phyloP scores from a whole-genome alignment of 495 filamentous ascomycete genomes.

The Lophiotrema nucula region DNA sequence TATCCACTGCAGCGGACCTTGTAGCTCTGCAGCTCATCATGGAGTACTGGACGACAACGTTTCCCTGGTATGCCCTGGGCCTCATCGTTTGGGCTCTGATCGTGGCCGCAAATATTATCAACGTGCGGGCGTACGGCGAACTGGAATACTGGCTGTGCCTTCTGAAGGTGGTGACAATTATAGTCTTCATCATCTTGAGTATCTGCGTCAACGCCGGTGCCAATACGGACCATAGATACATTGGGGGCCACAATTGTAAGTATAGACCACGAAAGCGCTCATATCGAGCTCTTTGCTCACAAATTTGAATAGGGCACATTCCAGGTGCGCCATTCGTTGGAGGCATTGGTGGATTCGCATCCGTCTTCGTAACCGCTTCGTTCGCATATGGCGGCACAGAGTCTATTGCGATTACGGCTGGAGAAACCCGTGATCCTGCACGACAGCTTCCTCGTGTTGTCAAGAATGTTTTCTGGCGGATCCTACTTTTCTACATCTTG shows the following conservation, averaged over 20 bases:
- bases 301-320: too few relatives aligned
- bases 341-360: conserved; percentile 35
- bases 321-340: conserved; percentile 9
- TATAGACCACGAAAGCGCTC: too few relatives aligned
- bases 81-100: conserved; percentile 8
- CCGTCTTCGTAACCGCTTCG: conserved; percentile 36
- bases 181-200: conserved; percentile 50
- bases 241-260: too few relatives aligned
- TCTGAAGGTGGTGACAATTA: conserved; percentile 70
- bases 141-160: conserved; percentile 69
- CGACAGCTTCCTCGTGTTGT: conserved; percentile 72
- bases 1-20: conserved; percentile 68
- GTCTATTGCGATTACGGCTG: conserved; percentile 68
- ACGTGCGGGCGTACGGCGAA: conserved; percentile 55
- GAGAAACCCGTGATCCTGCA: conserved; percentile 72
- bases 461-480: conserved; percentile 77
- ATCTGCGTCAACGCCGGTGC: conserved; percentile 66
- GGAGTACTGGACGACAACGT: conserved; percentile 50
- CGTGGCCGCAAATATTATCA: conserved; percentile 4
- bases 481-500: conserved; percentile 74
- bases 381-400: conserved; percentile 57
- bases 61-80: conserved; percentile 3
- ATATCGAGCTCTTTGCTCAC: too few relatives aligned
- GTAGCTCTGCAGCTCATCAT: conserved; percentile 65
- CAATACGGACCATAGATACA: conserved; percentile 55